Evolutionary conservation across 2,329 filamentous ascomycete genomes (phyloP).

Genomic region (Tolypocladium guangdongense): DNA sequence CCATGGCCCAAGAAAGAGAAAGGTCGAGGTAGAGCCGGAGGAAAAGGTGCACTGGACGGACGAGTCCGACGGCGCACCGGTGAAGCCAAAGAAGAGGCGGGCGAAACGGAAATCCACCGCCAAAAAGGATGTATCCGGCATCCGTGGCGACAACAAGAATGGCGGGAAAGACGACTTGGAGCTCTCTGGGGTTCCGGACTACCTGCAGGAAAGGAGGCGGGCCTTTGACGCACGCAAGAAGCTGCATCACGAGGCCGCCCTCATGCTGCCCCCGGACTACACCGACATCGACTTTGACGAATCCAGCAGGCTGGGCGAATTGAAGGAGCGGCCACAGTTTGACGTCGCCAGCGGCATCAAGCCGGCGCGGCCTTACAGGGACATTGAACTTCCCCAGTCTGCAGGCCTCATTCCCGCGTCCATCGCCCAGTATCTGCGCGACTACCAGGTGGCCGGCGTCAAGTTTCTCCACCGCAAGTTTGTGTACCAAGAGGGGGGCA

Average conservation of each 20-base stretch:
- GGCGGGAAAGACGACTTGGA: slow-evolving; percentile 33
- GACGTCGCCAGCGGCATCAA: slow-evolving; percentile 40
- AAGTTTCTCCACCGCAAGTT: slow-evolving; percentile 81
- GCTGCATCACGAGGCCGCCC: slow-evolving; percentile 51
- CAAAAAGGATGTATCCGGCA: slow-evolving; percentile 11
- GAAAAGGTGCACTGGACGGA: slow-evolving; percentile 45
- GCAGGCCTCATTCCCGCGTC: slow-evolving; percentile 75
- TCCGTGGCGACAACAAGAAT: slow-evolving; percentile 19
- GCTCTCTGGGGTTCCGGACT: slow-evolving; percentile 56
- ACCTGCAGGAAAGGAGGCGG: slow-evolving; percentile 57
- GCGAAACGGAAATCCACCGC: slow-evolving; percentile 17
- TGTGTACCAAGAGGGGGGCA: slow-evolving; percentile 80
- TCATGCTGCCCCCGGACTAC: slow-evolving; percentile 70
- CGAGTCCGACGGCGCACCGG: slow-evolving; percentile 50
- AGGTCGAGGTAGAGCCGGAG: slow-evolving; percentile 21
- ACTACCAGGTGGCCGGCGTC: slow-evolving; percentile 82
- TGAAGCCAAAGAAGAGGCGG: slow-evolving; percentile 33
- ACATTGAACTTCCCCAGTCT: slow-evolving; percentile 65
- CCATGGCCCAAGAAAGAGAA: slow-evolving; percentile 22
- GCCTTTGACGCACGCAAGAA: slow-evolving; percentile 55
- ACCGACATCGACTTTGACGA: slow-evolving; percentile 61
- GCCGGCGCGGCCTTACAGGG: slow-evolving; percentile 59
- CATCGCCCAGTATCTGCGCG: slow-evolving; percentile 82
- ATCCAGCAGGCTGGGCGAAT: slow-evolving; percentile 11
- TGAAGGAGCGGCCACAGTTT: slow-evolving; percentile 63